Base-by-base conservation (phyloP, 2,329 filamentous ascomycete species). In the Tolypocladium inflatum region DNA sequence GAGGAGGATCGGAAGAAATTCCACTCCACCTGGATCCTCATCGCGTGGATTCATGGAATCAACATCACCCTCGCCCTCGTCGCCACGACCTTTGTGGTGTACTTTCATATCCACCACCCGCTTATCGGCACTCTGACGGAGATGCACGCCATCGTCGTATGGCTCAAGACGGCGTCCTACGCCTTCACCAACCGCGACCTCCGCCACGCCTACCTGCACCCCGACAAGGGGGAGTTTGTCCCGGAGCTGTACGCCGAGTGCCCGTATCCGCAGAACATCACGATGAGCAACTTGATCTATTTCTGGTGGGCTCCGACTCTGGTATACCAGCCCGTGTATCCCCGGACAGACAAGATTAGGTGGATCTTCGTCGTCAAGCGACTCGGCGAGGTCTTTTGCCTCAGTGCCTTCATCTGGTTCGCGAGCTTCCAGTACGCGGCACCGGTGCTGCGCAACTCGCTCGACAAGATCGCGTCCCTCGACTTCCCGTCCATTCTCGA, bases 231-330 rank as follows among this genome's bases (percentile, higher is more conserved):
- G 60, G 85, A 88, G 59, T 81, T 87, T 55, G 77, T 97, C 4
- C 94, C 94, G 1, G 86, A 90, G 42, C 79, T 97, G 30, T 99
- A 97, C 76, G 78, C 81, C 15, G 70, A 83, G 57, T 96, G 91
- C 66, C 90, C 93, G 0, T 99, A 99, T 70, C 94, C 94, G 0
- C 75, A 83, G 54, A 99, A 97, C 72, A 90, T 99, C 72, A 96
- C 91, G 3, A 80, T 97, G 64, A 75, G 80, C 55, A 99, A 97
- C 70, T 78, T 99, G 33, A 84, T 84, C 59, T 99, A 97, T 75
- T 99, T 99, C 72, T 97, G 94, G 93, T 93, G 92, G 86, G 94
- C 93, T 0, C 94, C 94, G 0, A 99, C 94, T 0, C 80, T 99
- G 56, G 88, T 97, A 51, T 99, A 99, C 71, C 94, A 99, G 76